Evolutionary conservation across 2,329 filamentous ascomycete genomes (phyloP).

Genomic region (Ophiostoma australiae): DNA sequence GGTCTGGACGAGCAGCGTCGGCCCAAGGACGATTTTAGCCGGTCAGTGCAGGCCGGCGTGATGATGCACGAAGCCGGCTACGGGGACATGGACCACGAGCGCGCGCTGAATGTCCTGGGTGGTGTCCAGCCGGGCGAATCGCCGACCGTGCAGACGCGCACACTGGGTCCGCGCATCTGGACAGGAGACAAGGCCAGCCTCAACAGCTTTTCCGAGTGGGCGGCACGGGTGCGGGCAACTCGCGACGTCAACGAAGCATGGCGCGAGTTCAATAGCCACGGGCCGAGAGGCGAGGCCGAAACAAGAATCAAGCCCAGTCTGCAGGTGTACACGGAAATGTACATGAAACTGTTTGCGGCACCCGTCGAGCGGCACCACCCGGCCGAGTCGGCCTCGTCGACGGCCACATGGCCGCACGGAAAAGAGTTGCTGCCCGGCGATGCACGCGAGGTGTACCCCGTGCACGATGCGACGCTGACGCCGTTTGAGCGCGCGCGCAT

Average conservation of each 20-base stretch:
- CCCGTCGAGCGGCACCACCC: slow-evolving; percentile 28
- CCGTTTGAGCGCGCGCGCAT: slow-evolving; percentile 62
- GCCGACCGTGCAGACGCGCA: slow-evolving; percentile 54
- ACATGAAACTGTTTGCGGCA: slow-evolving; percentile 49
- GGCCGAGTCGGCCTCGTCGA: slow-evolving; percentile 7
- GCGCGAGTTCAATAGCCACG: slow-evolving; percentile 42
- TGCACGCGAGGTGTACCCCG: slow-evolving; percentile 48
- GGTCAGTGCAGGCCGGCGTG: slow-evolving; percentile 49
- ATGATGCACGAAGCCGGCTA: slow-evolving; percentile 56
- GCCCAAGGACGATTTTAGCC: slow-evolving; percentile 49
- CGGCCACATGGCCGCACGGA: slow-evolving; percentile 12
- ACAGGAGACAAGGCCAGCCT: slow-evolving; percentile 29
- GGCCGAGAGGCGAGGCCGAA: not conserved
- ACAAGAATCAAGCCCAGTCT: slow-evolving; percentile 34
- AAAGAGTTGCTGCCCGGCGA: slow-evolving; percentile 52
- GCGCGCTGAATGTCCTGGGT: slow-evolving; percentile 48
- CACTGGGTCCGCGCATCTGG: slow-evolving; percentile 36
- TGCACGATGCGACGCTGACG: slow-evolving; percentile 54
- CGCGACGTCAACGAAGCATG: slow-evolving; percentile 59
- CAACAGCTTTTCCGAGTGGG: slow-evolving; percentile 46
- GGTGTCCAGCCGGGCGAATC: slow-evolving; percentile 47
- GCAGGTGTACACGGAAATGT: slow-evolving; percentile 55
- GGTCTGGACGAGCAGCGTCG: slow-evolving; percentile 54
- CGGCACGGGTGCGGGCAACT: slow-evolving; percentile 53
- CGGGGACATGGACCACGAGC: slow-evolving; percentile 42